Evolutionary conservation across 2,329 filamentous ascomycete genomes (phyloP), one percentile per base, ranked within the genome.

Genomic region (Clonostachys byssicola): DNA sequence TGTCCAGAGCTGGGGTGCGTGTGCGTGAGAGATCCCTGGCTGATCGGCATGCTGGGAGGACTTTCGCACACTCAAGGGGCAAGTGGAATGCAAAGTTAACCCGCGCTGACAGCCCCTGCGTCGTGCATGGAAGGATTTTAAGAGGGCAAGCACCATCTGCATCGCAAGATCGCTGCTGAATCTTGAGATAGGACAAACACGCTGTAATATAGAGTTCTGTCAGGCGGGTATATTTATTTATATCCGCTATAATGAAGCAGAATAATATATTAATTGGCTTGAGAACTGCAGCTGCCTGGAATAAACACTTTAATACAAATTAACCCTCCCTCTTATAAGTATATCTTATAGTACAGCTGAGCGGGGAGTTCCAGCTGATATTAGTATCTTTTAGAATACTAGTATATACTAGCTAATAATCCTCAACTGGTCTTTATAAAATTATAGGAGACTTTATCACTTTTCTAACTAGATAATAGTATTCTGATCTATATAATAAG

Each of bases 81-180:
- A 36, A 36, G 34, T 36, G 34, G 34, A 36, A 36, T 36, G 34
- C 34, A 36, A 36, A 36, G 34, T 36, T 36, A n/a, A 36, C 34
- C 34, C 34, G 34, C 34, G 34, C 34, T 36, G 34, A 36, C 34
- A 10, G 34, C 34, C 34, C 34, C 34, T 36, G 34, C 34, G 34
- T 36, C 34, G 34, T 36, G 34, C 34, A 36, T 36, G 34, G 34
- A 36, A 36, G 34, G 34, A 36, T 36, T n/a, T 55, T 54, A 5
- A 52, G 34, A 36, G 34, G 34, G 34, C 34, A 36, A 12, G 49
- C 49, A 36, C 34, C 34, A 36, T n/a, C 34, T 36, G 34, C 34
- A 36, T 36, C n/a, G 34, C 10, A 36, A 36, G 34, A 36, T 36
- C 34, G 34, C 10, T 36, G 34, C 34, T 36, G 34, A 36, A 36